Base-by-base conservation (phyloP, 306 rosid genomes). In the Sophora flavescens region DNA sequence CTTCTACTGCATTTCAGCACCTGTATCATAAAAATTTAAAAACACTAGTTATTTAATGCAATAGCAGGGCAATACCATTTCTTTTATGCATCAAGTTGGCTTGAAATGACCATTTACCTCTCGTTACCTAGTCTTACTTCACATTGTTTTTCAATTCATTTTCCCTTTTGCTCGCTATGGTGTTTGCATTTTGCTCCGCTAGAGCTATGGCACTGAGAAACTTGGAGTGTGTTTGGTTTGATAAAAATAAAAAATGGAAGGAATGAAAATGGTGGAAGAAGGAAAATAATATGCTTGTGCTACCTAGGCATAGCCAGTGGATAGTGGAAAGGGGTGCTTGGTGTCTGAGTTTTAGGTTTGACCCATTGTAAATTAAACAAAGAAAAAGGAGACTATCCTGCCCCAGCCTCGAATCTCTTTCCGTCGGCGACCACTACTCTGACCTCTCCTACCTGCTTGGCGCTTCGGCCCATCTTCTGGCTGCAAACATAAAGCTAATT, bases 51-150 rank as follows among this genome's bases (percentile, higher is more conserved):
- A 41, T 72, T 12, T 12, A 39, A 13, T 72, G 30, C 54, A 54
- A 22, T 53, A 5, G 10, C 15, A 17, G 53, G 41, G 53, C 52
- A 72, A 6, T 39, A 3, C 42, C 28, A 32, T 42, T 68, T 48
- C 52, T 68, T 48, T 68, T 48, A 45, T 26, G 58, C 22, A 14
- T 67, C 41, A 45, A 26, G 58, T 67, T 13, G 41, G 57, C 30
- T 67, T 67, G 33, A 67, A 42, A 15, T 64, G 32, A 17, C 45
- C 15, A 38, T n/a, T 39, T 33, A 33, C n/a, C 44, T 35, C 67
- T 35, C 67, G 7, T 6, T n/a, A 32, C 13, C 52, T 22, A 45
- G 58, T 5, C 64, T 14, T 32, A 8, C 17, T 11, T 42, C 58
- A 41, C 17, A 67, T 62, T 44, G 11, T 53, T 33, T 51, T 42